Evolutionary conservation across 2,329 filamentous ascomycete species (phyloP), one percentile per base, ranked within the genome.

Genomic region (Thielaviopsis musarum): DNA sequence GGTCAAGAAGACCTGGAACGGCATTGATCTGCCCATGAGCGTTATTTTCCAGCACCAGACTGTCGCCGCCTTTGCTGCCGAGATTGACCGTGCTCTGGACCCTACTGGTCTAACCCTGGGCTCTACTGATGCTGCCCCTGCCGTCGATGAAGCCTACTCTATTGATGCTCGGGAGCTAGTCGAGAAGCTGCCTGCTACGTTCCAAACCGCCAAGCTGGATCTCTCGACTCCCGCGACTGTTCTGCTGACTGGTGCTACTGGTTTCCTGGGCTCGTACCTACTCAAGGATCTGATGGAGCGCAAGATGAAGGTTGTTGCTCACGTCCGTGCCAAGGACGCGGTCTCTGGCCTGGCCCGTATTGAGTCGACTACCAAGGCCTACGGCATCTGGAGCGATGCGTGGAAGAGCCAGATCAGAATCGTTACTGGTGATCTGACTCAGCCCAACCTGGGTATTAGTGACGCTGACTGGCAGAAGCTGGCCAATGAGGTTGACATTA

Each of bases 231-330:
- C 70, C 60, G 61, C 70, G 62, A 89, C 84, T 0, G 77, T 93
- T 12, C 87, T 96, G 70, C 73, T 96, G 5, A 96, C 91, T 2
- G 90, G 91, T 52, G 89, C 88, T 3, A 96, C 89, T 24, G 89
- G 89, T 6, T 96, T 96, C 75, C 72, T 96, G 21, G 91, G 91
- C 28, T 80, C 87, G 0, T 94, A 90, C 67, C 75, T 96, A 12
- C 74, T 94, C 34, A 79, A 79, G 59, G 88, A 95, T 59, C 71
- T 95, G 1, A 76, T 96, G 1, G 78, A 79, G 48, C 76, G 85
- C 24, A 73, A 73, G 19, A 70, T 73, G 19, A 83, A 79, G 64
- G 76, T 95, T 10, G 82, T 95, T 60, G 83, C 84, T 0, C 83
- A 91, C 60, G 85, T 95, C 3, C 84, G 90, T 57, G 82, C 82